A percentile compares a stretch with the other conserved stretches of the same genome.
phyloP scores from a whole-genome alignment of 805 yeast genomes.

The Saccharomycopsis selenospora region DNA sequence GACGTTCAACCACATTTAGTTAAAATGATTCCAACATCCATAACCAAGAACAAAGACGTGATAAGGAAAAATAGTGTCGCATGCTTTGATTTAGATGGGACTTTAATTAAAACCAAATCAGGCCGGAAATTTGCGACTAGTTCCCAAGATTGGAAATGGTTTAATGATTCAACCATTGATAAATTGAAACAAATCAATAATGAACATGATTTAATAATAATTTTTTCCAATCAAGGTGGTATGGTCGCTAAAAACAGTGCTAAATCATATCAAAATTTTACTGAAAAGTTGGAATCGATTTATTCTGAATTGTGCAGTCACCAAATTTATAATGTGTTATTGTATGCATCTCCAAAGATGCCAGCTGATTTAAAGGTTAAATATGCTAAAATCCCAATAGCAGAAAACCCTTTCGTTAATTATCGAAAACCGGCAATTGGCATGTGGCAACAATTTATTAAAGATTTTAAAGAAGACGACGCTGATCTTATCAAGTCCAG shows the following conservation, averaged over 20 bases:
- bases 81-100: slow-evolving; percentile 81
- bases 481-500: slow-evolving; percentile 38
- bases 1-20: background rate
- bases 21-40: background rate
- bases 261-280: slow-evolving; percentile 34
- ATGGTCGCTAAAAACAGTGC: slow-evolving; percentile 36
- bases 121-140: slow-evolving; percentile 51
- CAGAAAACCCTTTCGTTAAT: slow-evolving; percentile 21
- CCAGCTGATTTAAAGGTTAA: slow-evolving; percentile 31
- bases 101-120: slow-evolving; percentile 60
- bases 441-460: slow-evolving; percentile 56
- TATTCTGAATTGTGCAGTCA: slow-evolving; percentile 27
- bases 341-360: slow-evolving; percentile 56
- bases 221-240: slow-evolving; percentile 85
- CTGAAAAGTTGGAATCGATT: slow-evolving; percentile 35
- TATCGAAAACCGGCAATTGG: slow-evolving; percentile 75
- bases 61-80: background rate
- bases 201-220: slow-evolving; percentile 40
- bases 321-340: slow-evolving; percentile 25
- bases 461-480: slow-evolving; percentile 29
- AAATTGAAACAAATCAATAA: slow-evolving; percentile 22
- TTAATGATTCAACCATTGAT: slow-evolving; percentile 32
- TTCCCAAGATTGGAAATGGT: slow-evolving; percentile 71
- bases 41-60: background rate
- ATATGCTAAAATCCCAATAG: slow-evolving; percentile 16